phyloP scores from a whole-genome alignment of 257 asterid genomes.

The Solanum pennellii region DNA sequence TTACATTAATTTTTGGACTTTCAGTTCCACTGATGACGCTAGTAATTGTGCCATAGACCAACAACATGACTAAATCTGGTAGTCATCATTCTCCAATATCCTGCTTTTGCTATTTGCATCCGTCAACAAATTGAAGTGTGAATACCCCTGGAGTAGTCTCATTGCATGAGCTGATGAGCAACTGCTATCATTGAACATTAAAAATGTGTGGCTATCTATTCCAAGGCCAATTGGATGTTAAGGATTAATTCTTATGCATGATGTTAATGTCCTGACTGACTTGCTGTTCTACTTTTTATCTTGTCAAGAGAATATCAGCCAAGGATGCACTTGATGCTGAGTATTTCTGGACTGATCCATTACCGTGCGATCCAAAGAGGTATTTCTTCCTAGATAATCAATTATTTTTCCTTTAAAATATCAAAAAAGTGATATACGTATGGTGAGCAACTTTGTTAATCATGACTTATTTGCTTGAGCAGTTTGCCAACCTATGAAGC shows the following conservation, averaged over 20 bases:
- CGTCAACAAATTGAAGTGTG: not conserved
- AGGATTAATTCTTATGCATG: not conserved
- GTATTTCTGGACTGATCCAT: conserved; percentile 91
- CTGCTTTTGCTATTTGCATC: not conserved
- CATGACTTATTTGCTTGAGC: conserved; percentile 9
- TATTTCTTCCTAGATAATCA: not conserved
- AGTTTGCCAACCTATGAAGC: conserved; percentile 92
- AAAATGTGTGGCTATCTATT: not conserved
- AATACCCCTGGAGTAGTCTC: not conserved
- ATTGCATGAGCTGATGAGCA: not conserved
- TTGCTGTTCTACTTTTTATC: conserved; percentile 3
- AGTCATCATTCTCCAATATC: not conserved
- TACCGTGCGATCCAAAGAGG: conserved; percentile 96
- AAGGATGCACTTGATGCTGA: conserved; percentile 96
- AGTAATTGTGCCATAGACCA: not conserved
- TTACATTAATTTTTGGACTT: not conserved
- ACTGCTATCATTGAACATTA: not conserved
- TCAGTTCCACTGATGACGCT: not conserved
- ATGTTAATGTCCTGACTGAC: not conserved
- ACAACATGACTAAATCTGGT: not conserved
- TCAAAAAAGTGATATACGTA: not conserved
- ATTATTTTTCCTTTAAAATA: not conserved
- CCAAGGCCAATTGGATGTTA: not conserved
- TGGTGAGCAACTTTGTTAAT: not conserved
- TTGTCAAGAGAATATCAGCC: conserved; percentile 70